Evolutionary conservation across 2,329 filamentous ascomycete genomes (phyloP), one percentile per base, ranked within the genome.

Genomic region (Sclerotinia subarctica): DNA sequence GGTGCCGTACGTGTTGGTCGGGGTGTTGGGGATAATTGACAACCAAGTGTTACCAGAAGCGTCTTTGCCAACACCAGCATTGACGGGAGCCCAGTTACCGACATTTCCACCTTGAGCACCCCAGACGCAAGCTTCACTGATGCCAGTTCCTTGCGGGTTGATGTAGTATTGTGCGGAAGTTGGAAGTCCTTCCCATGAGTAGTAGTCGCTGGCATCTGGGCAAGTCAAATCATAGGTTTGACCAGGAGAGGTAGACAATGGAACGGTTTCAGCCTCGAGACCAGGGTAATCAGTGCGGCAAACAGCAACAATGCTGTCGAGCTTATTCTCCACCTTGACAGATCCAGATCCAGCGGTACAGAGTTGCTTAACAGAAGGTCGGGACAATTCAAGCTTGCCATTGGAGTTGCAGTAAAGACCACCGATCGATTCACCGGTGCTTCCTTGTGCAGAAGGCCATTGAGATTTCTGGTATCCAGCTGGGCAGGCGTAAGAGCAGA

Each of bases 271-370:
- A 74, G 84, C 84, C 82, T 99, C 95, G 69, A 88, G 93, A 77
- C 93, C 94, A 70, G 95, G 95, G 81, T 99, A 99, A 79, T 97
- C 93, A 72, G 95, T 98, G 79, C 93, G 93, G 87, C 95, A 99
- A 74, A 96, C 86, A 56, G 90, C 85, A 38, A 92, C 90, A 54
- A 85, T 81, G 49, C 86, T 77, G 62, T 79, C 76, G 46, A 97
- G 84, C 67, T 89, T 87, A 84, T 97, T 99, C 79, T 89, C 77
- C 69, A 97, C 86, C 69, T 83, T 83, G 73, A 97, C 86, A 72
- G 89, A 86, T 52, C 88, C 87, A 62, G 69, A 72, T 70, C 94
- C 93, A 44, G 81, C 74, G 76, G 90, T 87, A 81, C 95, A 99
- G 46, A 99, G 88, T 60, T 84, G 90, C 70, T 85, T 84, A 70